Conservation (phyloP, 2,329 filamentous ascomycete species). For the Xylaria sp. region DNA sequence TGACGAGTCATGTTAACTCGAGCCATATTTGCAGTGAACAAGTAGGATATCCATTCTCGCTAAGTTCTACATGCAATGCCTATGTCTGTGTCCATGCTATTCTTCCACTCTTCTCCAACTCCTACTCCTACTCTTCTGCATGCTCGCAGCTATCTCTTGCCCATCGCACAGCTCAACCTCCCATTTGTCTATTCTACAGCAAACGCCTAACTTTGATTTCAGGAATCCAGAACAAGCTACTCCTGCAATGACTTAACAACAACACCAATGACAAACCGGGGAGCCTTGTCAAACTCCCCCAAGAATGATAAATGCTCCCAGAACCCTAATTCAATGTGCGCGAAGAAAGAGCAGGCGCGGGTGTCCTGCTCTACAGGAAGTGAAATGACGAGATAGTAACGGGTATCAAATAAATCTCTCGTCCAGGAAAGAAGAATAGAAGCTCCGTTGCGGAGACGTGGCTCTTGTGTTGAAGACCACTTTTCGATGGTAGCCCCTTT, state of each 20-base stretch:
- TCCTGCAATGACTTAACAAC: conserved; percentile 24
- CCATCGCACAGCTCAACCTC: conserved; percentile 11
- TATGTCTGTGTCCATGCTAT: conserved; percentile 19
- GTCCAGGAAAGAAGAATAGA: conserved; percentile 17
- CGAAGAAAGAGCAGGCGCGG: conserved; percentile 3
- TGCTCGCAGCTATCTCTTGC: conserved; percentile 7
- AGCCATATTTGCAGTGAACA: not conserved
- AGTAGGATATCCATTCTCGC: conserved; percentile 36
- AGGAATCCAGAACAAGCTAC: conserved; percentile 24
- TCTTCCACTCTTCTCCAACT: conserved; percentile 13
- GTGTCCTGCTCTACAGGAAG: conserved; percentile 22
- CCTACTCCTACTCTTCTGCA: not conserved
- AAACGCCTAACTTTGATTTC: conserved; percentile 16
- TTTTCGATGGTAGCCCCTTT: conserved; percentile 18
- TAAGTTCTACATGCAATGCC: conserved; percentile 37
- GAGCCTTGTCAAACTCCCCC: conserved; percentile 3
- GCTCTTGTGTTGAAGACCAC: conserved; percentile 3
- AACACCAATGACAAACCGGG: conserved; percentile 10
- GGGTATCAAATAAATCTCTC: conserved; percentile 37
- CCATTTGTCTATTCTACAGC: conserved; percentile 8
- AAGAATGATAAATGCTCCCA: conserved; percentile 1
- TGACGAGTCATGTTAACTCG: not conserved
- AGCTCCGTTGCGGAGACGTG: not conserved
- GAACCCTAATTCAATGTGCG: conserved; percentile 17
- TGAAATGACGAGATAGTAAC: conserved; percentile 23